A percentile compares a stretch with the other conserved stretches of the same genome.
These are phyloP conservation scores for Gracilaria domingensis DNA, from an alignment of 23 red algal species.

Conservation along the genomic window DNA sequence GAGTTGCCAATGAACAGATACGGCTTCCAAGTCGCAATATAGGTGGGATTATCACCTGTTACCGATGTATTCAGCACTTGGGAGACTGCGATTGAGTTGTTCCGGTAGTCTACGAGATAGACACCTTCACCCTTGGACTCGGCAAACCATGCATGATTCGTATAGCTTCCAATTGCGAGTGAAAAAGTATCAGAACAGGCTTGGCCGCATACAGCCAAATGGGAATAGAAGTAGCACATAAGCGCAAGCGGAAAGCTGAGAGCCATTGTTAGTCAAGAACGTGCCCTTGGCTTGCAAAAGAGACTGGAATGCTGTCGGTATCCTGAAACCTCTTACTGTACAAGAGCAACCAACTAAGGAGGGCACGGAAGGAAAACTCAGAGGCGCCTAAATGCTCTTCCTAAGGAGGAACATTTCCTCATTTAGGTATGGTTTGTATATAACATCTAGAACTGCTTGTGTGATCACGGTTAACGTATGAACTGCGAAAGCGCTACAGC, in stretches of 20 bases:
- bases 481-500: neutral
- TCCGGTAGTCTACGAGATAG: constrained; percentile 14
- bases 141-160: constrained; percentile 24
- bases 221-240: constrained; percentile 20
- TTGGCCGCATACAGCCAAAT: neutral
- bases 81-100: constrained; percentile 6
- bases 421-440: neutral
- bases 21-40: constrained; percentile 34
- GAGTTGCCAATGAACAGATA: constrained; percentile 32
- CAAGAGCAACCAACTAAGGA: neutral
- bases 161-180: constrained; percentile 28
- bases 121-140: constrained; percentile 18
- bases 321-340: neutral
- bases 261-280: neutral
- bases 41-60: constrained; percentile 58
- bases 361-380: neutral
- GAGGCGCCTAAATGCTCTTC: neutral
- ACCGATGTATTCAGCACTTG: constrained; percentile 30
- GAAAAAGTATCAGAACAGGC: neutral
- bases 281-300: neutral
- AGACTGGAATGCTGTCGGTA: neutral
- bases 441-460: neutral
- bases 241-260: neutral
- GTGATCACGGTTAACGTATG: neutral
- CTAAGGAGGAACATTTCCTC: neutral